Evolutionary conservation across 768 basidiomycete species (phyloP), one percentile per base, ranked within the genome.

Genomic region (Heimioporus sp.): DNA sequence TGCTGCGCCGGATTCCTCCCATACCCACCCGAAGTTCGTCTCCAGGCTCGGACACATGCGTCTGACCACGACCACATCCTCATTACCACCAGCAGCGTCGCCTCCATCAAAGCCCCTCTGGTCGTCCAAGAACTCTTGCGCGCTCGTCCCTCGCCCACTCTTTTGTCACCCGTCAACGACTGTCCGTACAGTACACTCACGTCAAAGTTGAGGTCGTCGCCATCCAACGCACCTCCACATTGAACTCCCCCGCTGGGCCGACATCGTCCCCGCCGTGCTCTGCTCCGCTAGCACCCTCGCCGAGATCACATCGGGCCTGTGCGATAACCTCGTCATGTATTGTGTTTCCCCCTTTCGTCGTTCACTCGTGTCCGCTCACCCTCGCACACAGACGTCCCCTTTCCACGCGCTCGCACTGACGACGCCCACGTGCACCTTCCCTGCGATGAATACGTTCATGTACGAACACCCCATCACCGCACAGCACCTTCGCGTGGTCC

Each of bases 381-480:
- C 34, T 3, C 34, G 10, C 15, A 35, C 34, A 7, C 56, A 87
- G 86, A 87, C 84, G 11, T 87, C 92, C 13, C 78, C 97, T 4
- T 79, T 97, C 54, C 84, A 92, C 19, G 95, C 92, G 0, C 74
- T 96, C 0, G 76, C 89, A 3, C 90, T 94, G 0, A 77, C 80
- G 8, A 97, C 92, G 0, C 89, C 90, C 8, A 93, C 92, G 8
- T 92, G 87, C 63, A 70, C 98, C 35, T 98, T 95, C 64, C 96
- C 96, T 2, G 97, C 96, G 0, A 99, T 98, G 96, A 99, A 99
- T 68, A 98, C 97, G 4, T 76, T 92, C 58, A 99, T 99, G 96
- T 98, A 91, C 64, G 83, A 90, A 53, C 95, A 98, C 65, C 93
- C n/a, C 17, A 77, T 98, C 40, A 98, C 95, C 0, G 80, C 82